Percentiles rank a stretch among this genome's conserved stretches.
These are phyloP conservation scores for Leishmania aethiopica DNA, from an alignment of 208 protist species.

Conservation along the genomic window DNA sequence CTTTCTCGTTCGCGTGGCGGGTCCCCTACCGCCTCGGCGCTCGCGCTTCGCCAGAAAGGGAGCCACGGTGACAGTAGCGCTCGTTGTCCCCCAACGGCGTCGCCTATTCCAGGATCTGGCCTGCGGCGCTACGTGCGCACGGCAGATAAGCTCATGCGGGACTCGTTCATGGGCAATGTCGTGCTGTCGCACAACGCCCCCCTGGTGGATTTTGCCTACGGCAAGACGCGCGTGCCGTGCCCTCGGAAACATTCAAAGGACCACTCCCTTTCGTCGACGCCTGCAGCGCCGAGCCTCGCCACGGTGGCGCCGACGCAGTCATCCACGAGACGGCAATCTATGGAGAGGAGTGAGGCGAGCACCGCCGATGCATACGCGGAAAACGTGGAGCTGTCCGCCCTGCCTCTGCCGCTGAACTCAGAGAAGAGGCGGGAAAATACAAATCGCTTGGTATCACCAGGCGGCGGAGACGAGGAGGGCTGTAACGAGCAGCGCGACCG, in stretches of 20 bases:
- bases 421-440: neutral
- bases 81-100: too few species aligned
- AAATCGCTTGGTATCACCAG: neutral
- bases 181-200: slow-evolving; percentile 29
- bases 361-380: neutral
- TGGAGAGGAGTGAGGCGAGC: neutral
- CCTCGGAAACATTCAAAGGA: neutral
- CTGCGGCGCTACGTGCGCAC: slow-evolving; percentile 37
- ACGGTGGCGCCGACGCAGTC: slow-evolving; percentile 9
- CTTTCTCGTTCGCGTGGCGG: neutral
- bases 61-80: neutral
- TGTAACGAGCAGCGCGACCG: neutral
- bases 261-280: slow-evolving; percentile 9
- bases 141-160: slow-evolving; percentile 33
- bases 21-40: neutral
- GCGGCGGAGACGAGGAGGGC: neutral
- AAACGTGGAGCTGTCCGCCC: neutral
- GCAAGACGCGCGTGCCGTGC: neutral
- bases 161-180: slow-evolving; percentile 30
- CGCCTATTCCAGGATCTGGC: slow-evolving; percentile 26
- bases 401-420: neutral
- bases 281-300: slow-evolving; percentile 13
- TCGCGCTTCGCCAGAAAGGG: neutral
- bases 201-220: neutral
- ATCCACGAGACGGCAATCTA: neutral